phyloP scores from a whole-genome alignment of 2,329 filamentous ascomycete species.

The Sclerotinia glacialis region DNA sequence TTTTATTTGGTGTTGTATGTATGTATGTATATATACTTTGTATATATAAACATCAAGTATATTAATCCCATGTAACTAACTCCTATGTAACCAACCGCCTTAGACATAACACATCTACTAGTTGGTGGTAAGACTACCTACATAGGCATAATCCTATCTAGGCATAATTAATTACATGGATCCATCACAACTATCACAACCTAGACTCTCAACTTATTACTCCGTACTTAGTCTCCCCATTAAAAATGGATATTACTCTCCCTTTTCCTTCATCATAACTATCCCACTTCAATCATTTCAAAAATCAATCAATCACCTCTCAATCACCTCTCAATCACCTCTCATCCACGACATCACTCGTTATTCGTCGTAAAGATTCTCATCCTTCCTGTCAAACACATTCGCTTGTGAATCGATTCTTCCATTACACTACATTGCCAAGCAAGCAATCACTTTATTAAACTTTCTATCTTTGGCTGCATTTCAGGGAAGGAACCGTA shows the following conservation, averaged over 20 bases:
- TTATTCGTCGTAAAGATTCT: not conserved
- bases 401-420: conserved; percentile 3
- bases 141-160: no score
- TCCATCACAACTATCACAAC: not conserved
- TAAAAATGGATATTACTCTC: not conserved
- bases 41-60: no score
- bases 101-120: not conserved
- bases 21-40: no score
- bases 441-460: not conserved
- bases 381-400: not conserved
- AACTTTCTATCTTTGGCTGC: not conserved
- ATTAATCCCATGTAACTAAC: no score
- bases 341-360: conserved; percentile 6
- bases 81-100: no score
- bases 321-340: not conserved
- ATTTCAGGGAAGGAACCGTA: not conserved
- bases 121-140: not conserved
- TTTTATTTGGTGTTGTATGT: not conserved
- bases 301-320: not conserved
- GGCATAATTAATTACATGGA: not conserved
- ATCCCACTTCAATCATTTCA: not conserved
- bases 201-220: not conserved
- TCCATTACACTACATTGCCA: not conserved
- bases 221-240: conserved; percentile 6
- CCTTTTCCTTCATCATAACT: not conserved